Evolutionary conservation across 495 filamentous ascomycete species (phyloP).

Genomic region (Penicillium taxi): DNA sequence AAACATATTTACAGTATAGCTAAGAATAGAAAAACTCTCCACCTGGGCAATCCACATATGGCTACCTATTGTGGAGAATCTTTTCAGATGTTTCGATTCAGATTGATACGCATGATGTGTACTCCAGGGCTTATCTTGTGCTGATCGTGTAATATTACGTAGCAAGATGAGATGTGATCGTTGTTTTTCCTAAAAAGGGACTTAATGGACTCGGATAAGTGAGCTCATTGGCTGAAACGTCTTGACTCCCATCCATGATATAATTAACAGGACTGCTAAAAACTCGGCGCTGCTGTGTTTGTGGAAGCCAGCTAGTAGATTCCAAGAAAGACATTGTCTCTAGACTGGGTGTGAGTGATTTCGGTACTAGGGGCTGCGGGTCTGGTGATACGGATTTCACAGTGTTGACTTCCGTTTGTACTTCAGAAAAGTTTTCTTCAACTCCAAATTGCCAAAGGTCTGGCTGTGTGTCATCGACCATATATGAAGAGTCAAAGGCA

Average conservation of each 20-base stretch:
- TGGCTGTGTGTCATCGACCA: neutral
- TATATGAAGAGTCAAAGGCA: neutral
- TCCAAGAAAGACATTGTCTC: neutral
- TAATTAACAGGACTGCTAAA: neutral
- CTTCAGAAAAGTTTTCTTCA: conserved; percentile 12
- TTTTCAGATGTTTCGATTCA: too few relatives aligned
- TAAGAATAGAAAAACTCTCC: too few relatives aligned
- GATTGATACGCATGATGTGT: too few relatives aligned
- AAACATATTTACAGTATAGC: too few relatives aligned
- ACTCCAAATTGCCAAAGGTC: conserved; percentile 9
- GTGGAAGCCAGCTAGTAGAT: conserved; percentile 12
- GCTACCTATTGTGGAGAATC: too few relatives aligned
- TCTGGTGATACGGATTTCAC: neutral
- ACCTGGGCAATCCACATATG: too few relatives aligned
- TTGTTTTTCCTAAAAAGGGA: too few relatives aligned
- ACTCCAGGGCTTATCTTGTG: too few relatives aligned
- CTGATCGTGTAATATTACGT: too few relatives aligned
- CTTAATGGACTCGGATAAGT: too few relatives aligned
- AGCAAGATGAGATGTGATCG: too few relatives aligned
- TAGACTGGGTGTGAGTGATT: neutral
- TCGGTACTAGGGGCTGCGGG: neutral
- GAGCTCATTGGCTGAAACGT: neutral
- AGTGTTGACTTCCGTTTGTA: neutral
- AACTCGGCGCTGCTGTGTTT: neutral
- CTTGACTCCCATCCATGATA: neutral